Base-by-base conservation (phyloP, 176 grass and related monocot species). In the Cenchrus americanus region DNA sequence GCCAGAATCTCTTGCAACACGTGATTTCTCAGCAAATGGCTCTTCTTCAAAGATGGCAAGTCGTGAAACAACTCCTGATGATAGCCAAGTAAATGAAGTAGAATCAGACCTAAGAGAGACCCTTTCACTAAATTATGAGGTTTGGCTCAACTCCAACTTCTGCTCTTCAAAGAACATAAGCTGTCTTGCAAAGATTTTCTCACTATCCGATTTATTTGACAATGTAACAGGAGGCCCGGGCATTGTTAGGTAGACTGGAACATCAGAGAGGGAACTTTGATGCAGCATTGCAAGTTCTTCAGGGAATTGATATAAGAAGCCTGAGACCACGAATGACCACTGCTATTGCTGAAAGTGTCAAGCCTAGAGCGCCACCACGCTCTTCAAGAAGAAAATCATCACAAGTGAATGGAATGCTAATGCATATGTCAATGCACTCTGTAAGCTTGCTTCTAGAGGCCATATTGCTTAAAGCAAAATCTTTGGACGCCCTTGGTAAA, bases 351-450 rank as follows among this genome's bases (percentile, higher is more conserved):
- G 87, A 91, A 73, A 96, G 94, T 79, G 58, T 82, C 78, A 93
- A 87, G 65, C 89, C 85, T 79, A 94, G 79, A 87, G 83, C 73
- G 23, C 69, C 72, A 63, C 89, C 89, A 69, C 84, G 84, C 46
- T 85, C 87, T 42, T 84, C 89, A 52, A 96, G 92, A 90, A 85
- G 87, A 24, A 92, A 92, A 83, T 71, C 84, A 73, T 85, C 81
- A 63, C 91, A 78, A 79, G 85, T 80, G 60, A 92, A 86, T 82
- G 85, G 73, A 67, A 90, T 96, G 87, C 71, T 89, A 30, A 76
- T 90, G 74, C 88, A 96, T 78, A 99, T 99, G 96, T 99, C 96
- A 41, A 89, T 99, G 85, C 96, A 99, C 90, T 99, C 96, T 74
- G 96, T 92, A 67, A 99, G 86, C 83, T 87, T 99, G 80, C 87